Percentiles rank a stretch among this genome's conserved stretches.
phyloP scores from a whole-genome alignment of 495 filamentous ascomycete genomes.

The Amniculicola lignicola region DNA sequence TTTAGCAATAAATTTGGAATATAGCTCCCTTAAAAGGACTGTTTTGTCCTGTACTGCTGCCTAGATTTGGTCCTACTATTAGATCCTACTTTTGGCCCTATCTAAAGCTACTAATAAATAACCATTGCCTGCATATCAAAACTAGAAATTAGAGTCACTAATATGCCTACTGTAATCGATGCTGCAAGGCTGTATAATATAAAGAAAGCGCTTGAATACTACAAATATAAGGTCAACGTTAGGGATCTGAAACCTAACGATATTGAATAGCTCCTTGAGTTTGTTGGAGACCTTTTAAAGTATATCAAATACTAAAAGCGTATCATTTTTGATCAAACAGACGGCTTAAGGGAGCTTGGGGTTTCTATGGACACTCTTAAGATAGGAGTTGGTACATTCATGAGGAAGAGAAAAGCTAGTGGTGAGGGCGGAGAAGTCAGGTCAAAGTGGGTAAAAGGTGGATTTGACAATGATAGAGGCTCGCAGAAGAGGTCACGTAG shows the following conservation, averaged over 20 bases:
- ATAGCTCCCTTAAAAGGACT: constrained; percentile 1
- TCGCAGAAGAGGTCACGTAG: constrained; percentile 6
- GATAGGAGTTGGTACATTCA: constrained; percentile 2
- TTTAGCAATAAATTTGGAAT: constrained; percentile 12
- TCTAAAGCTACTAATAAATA: constrained; percentile 12
- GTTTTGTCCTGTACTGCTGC: constrained; percentile 6
- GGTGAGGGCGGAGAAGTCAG: constrained; percentile 1
- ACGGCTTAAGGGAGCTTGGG: neutral
- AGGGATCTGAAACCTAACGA: neutral
- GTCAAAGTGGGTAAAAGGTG: constrained; percentile 5
- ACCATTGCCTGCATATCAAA: neutral
- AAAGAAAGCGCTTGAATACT: constrained; percentile 5
- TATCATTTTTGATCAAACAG: neutral
- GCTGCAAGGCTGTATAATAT: constrained; percentile 2
- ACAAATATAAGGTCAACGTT: constrained; percentile 3
- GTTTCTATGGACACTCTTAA: neutral
- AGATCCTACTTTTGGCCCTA: constrained; percentile 11
- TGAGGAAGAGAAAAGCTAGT: constrained; percentile 11
- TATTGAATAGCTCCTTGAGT: constrained; percentile 8
- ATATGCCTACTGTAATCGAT: neutral
- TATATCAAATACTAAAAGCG: neutral
- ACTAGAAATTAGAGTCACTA: constrained; percentile 2
- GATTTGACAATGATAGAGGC: constrained; percentile 6
- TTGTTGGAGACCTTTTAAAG: constrained; percentile 6
- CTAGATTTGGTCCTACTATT: constrained; percentile 1